Evolutionary conservation across 805 yeast species (phyloP).

Genomic region (Ogataea chonburiensis): DNA sequence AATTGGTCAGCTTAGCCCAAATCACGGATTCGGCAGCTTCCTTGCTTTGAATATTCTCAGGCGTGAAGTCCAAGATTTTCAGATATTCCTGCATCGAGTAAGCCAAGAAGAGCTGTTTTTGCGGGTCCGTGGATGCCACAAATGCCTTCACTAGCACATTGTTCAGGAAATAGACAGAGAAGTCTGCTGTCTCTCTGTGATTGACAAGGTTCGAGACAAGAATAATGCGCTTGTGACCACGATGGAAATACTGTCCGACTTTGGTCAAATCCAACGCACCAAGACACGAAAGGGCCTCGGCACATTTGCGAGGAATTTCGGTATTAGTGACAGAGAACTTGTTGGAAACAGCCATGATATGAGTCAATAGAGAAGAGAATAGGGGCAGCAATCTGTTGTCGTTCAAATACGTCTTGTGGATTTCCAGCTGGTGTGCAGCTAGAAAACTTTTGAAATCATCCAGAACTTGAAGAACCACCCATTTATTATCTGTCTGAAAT

Average conservation of each 20-base stretch:
- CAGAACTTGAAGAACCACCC: conserved; percentile 71
- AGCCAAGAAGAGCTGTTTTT: conserved; percentile 78
- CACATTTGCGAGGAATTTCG: conserved; percentile 56
- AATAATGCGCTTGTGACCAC: conserved; percentile 43
- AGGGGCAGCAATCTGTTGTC: conserved; percentile 33
- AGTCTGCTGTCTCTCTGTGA: conserved; percentile 58
- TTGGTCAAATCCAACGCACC: conserved; percentile 74
- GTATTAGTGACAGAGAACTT: conserved; percentile 49
- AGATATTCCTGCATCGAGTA: conserved; percentile 86
- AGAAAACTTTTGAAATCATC: conserved; percentile 59
- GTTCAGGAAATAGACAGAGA: conserved; percentile 64
- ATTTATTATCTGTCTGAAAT: conserved; percentile 59
- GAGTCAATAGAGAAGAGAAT: conserved; percentile 48
- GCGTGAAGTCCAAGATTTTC: conserved; percentile 49
- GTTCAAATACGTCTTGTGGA: conserved; percentile 44
- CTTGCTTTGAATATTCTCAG: conserved; percentile 19
- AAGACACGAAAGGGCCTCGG: conserved; percentile 68
- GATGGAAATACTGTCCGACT: conserved; percentile 37
- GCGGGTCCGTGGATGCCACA: conserved; percentile 88
- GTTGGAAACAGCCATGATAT: conserved; percentile 55
- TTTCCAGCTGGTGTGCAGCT: conserved; percentile 46
- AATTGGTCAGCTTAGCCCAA: conserved; percentile 64
- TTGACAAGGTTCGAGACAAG: conserved; percentile 63
- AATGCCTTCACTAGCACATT: conserved; percentile 76
- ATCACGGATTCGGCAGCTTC: conserved; percentile 37